Conservation (phyloP, 805 yeast genomes). For the Saccharomycopsis sp. region DNA sequence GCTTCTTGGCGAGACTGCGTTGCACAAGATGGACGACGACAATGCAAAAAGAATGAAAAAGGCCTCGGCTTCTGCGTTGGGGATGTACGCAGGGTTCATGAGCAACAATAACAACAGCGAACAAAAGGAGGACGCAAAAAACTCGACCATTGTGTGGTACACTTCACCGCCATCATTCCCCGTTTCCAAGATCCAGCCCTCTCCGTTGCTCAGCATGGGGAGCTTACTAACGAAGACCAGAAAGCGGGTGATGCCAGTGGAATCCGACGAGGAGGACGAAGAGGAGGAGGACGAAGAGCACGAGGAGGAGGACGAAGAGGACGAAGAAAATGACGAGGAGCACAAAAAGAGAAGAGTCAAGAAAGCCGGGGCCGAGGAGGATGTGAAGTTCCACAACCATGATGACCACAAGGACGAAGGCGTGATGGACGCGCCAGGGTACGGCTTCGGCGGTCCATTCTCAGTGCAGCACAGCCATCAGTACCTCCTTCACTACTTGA, state of each 20-base stretch:
- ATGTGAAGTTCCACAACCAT: slow-evolving; percentile 17
- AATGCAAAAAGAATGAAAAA: slow-evolving; percentile 4
- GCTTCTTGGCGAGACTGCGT: neutral
- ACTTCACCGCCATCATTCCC: slow-evolving; percentile 11
- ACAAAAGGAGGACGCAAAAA: neutral
- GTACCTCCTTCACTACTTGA: too few species aligned
- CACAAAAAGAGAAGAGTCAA: neutral
- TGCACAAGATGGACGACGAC: neutral
- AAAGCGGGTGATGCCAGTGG: neutral
- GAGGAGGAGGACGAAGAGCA: neutral
- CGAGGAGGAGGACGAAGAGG: neutral
- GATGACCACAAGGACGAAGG: slow-evolving; percentile 20
- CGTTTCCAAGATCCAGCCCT: slow-evolving; percentile 1
- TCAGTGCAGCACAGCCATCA: slow-evolving; percentile 65
- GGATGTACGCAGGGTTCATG: neutral
- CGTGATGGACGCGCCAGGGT: slow-evolving; percentile 18
- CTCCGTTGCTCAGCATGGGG: neutral
- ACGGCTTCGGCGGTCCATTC: slow-evolving; percentile 5
- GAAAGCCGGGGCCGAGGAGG: neutral
- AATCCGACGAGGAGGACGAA: neutral
- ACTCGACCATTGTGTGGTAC: slow-evolving; percentile 3
- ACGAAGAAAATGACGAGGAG: too few species aligned
- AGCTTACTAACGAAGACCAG: neutral
- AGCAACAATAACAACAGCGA: neutral
- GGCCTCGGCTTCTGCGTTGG: neutral